phyloP scores from a whole-genome alignment of 163 green algal species.

The Scenedesmus sp. region DNA sequence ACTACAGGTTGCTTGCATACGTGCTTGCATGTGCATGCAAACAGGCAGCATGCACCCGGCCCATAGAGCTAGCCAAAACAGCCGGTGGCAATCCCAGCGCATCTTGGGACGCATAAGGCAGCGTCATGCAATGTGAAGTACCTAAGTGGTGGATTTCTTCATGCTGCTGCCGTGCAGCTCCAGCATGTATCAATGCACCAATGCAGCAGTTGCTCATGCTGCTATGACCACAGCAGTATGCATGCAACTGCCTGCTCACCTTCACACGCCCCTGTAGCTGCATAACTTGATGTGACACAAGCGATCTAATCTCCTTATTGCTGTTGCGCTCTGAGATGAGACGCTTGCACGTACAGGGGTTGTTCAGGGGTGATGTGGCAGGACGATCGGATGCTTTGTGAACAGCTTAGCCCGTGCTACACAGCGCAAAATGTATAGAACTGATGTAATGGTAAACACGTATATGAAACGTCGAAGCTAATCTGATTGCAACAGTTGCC shows the following conservation, averaged over 20 bases:
- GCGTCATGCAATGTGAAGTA: not conserved
- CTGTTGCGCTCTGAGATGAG: not conserved
- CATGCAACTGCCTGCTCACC: constrained; percentile 9
- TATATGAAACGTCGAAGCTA: too few relatives aligned
- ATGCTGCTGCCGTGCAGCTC: not conserved
- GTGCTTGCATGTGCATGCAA: too few relatives aligned
- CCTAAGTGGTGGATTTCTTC: not conserved
- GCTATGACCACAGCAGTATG: not conserved
- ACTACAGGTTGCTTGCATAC: too few relatives aligned
- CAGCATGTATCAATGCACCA: not conserved
- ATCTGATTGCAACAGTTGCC: too few relatives aligned
- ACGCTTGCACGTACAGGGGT: not conserved
- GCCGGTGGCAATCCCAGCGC: too few relatives aligned
- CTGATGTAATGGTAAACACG: too few relatives aligned
- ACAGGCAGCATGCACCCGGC: too few relatives aligned
- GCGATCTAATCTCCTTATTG: not conserved
- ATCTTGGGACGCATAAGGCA: too few relatives aligned
- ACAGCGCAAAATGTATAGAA: too few relatives aligned
- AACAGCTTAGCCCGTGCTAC: not conserved
- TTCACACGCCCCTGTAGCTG: not conserved
- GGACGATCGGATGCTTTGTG: not conserved
- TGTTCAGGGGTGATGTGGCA: not conserved
- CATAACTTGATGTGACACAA: not conserved
- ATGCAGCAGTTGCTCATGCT: not conserved
- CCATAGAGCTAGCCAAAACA: too few relatives aligned